A percentile compares a stretch with the other conserved stretches of the same genome.
Conservation (phyloP, 768 basidiomycete species). For the Phylloporus rhodoxanthus region DNA sequence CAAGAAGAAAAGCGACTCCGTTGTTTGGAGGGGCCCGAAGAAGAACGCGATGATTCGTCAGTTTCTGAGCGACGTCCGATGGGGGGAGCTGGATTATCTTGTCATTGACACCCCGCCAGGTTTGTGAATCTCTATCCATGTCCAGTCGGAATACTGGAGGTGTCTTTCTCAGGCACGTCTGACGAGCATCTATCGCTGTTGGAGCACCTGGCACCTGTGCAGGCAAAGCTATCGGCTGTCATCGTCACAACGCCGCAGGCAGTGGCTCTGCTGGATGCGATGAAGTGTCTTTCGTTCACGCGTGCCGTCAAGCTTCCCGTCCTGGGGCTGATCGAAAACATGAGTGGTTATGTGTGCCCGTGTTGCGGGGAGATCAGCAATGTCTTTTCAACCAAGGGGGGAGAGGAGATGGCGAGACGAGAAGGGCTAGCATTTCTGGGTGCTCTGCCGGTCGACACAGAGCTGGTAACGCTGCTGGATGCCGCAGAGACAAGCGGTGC, state of each 20-base stretch:
- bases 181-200: conserved; percentile 96
- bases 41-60: conserved; percentile 98
- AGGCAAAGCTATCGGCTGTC: conserved; percentile 71
- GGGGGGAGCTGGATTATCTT: conserved; percentile 90
- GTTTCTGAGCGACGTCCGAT: conserved; percentile 89
- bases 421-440: conserved; percentile 79
- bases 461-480: conserved; percentile 82
- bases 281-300: conserved; percentile 96
- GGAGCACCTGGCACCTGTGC: conserved; percentile 86
- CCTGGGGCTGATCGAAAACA: conserved; percentile 92
- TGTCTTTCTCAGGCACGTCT: conserved; percentile 69
- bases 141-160: conserved; percentile 5
- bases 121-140: conserved; percentile 33
- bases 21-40: conserved; percentile 98
- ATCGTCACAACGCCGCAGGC: conserved; percentile 98
- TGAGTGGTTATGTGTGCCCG: conserved; percentile 97
- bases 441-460: conserved; percentile 87
- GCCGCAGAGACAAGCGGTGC: conserved; percentile 38
- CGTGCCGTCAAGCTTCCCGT: conserved; percentile 81
- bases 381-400: conserved; percentile 92
- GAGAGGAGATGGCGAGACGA: conserved; percentile 75
- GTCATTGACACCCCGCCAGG: conserved; percentile 96
- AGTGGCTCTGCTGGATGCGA: conserved; percentile 88
- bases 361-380: conserved; percentile 95
- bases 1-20: conserved; percentile 84